Evolutionary conservation across 805 yeast genomes (phyloP).

Genomic region (Kodamaea jinghongensis): DNA sequence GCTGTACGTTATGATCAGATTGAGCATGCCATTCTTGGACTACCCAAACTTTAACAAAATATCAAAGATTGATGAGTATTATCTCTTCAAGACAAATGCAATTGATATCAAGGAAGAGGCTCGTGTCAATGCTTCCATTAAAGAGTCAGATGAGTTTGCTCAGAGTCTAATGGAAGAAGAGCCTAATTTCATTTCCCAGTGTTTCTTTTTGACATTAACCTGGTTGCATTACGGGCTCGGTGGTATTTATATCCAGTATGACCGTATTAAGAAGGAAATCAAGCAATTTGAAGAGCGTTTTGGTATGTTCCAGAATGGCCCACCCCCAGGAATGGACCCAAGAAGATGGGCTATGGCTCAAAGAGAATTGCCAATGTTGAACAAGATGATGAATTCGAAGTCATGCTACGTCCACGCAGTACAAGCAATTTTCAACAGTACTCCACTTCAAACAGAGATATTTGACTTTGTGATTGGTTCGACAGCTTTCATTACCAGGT

Average conservation of each 20-base stretch:
- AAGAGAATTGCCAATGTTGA: constrained; percentile 49
- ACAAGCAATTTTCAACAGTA: constrained; percentile 59
- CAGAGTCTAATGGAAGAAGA: constrained; percentile 21
- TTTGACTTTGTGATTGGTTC: constrained; percentile 79
- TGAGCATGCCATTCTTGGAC: constrained; percentile 84
- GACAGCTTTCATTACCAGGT: constrained; percentile 64
- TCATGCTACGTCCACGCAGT: constrained; percentile 54
- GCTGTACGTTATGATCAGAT: constrained; percentile 59
- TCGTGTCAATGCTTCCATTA: constrained; percentile 70
- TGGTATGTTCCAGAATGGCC: constrained; percentile 39
- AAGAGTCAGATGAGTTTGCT: constrained; percentile 62
- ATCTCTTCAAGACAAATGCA: constrained; percentile 49
- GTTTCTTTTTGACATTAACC: constrained; percentile 76
- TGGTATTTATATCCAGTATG: constrained; percentile 60
- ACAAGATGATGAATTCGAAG: constrained; percentile 32
- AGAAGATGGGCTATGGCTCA: constrained; percentile 20
- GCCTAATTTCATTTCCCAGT: constrained; percentile 85
- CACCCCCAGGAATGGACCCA: constrained; percentile 29
- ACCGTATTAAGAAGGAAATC: constrained; percentile 48
- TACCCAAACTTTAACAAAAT: constrained; percentile 57
- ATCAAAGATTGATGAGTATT: constrained; percentile 73
- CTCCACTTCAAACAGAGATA: constrained; percentile 57
- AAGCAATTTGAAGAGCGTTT: constrained; percentile 50
- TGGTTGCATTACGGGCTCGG: constrained; percentile 88
- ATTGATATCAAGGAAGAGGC: constrained; percentile 79